These are phyloP conservation scores for Phialophora macrospora DNA, from an alignment of 2,329 filamentous ascomycete species.

Conservation along the genomic window DNA sequence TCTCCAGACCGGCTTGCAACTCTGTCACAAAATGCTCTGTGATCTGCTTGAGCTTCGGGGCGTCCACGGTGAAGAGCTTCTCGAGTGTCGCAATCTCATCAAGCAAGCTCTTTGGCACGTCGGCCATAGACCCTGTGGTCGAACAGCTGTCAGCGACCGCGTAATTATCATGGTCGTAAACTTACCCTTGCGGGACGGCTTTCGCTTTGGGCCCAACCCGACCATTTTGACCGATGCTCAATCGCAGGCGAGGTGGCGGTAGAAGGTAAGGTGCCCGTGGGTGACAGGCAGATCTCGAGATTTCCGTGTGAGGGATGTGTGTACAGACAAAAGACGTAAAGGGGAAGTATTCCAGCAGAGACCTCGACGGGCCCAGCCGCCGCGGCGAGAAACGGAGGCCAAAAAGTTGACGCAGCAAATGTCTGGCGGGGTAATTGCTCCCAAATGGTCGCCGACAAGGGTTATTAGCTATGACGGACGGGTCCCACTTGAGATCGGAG, in stretches of 20 bases:
- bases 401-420: slow-evolving; percentile 25
- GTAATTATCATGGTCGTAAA: slow-evolving; percentile 44
- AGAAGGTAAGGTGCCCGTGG: neutral
- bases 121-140: slow-evolving; percentile 77
- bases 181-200: slow-evolving; percentile 75
- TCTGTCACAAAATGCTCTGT: slow-evolving; percentile 88
- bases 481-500: neutral
- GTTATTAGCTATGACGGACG: neutral
- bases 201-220: slow-evolving; percentile 65
- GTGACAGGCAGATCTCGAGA: neutral
- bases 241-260: neutral
- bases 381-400: slow-evolving; percentile 24
- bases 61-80: slow-evolving; percentile 78
- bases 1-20: slow-evolving; percentile 81
- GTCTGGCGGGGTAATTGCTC: slow-evolving; percentile 24
- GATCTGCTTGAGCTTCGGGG: slow-evolving; percentile 82
- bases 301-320: neutral
- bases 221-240: slow-evolving; percentile 57
- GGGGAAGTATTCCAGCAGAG: slow-evolving; percentile 9
- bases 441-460: slow-evolving; percentile 2
- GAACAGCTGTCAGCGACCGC: slow-evolving; percentile 4
- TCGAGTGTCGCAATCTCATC: slow-evolving; percentile 83
- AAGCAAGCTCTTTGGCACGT: slow-evolving; percentile 84
- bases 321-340: slow-evolving; percentile 1
- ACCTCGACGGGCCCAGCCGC: slow-evolving; percentile 4